Conservation (phyloP, 805 yeast species). For the Wickerhamomyces rabaulensis region DNA sequence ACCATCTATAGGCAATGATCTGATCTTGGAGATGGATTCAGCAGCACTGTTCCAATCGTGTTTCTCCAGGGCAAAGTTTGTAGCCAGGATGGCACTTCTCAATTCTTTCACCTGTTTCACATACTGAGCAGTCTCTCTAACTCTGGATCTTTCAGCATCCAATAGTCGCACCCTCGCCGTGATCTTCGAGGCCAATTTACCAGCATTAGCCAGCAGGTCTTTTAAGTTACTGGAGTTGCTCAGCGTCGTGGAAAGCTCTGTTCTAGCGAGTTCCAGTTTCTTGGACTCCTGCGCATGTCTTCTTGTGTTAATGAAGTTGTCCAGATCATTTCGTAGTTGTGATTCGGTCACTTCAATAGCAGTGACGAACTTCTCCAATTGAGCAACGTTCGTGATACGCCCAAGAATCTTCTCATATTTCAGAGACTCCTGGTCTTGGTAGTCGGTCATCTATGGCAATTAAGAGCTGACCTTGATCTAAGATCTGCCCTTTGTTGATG, state of each 20-base stretch:
- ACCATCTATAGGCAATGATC: conserved; percentile 57
- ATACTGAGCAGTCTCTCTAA: conserved; percentile 54
- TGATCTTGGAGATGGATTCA: conserved; percentile 49
- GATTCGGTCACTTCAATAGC: conserved; percentile 21
- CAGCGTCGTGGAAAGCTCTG: conserved; percentile 59
- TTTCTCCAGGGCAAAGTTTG: conserved; percentile 62
- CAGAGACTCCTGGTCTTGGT: conserved; percentile 5
- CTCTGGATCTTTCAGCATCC: conserved; percentile 65
- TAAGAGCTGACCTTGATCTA: neutral
- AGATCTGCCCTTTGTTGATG: neutral
- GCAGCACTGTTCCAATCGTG: conserved; percentile 79
- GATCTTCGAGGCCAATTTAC: conserved; percentile 58
- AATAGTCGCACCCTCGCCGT: conserved; percentile 64
- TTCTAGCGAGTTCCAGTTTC: conserved; percentile 52
- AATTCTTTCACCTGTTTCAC: conserved; percentile 63
- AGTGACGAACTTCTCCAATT: conserved; percentile 20
- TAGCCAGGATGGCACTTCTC: conserved; percentile 58
- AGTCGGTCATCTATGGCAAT: neutral
- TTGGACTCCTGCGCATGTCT: conserved; percentile 27
- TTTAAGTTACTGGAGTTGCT: conserved; percentile 51
- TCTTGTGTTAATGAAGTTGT: conserved; percentile 19
- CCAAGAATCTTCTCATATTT: conserved; percentile 19
- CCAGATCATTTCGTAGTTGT: conserved; percentile 20
- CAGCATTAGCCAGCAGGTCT: conserved; percentile 51
- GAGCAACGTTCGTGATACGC: conserved; percentile 18